Conservation (phyloP, 805 yeast species). For the Candida ovalis region DNA sequence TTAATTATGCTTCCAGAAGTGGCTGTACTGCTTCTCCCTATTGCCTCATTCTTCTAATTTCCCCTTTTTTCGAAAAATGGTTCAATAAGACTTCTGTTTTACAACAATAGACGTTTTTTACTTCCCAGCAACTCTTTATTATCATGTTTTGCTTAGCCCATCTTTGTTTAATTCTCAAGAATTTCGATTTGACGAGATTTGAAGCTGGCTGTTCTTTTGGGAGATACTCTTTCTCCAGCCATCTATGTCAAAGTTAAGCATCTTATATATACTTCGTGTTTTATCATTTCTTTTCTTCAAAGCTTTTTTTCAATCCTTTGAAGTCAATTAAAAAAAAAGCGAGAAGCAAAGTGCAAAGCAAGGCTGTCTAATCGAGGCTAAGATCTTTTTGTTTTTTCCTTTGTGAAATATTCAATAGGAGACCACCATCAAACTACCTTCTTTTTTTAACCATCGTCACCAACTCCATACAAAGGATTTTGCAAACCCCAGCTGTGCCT, state of each 20-base stretch:
- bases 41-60: background rate
- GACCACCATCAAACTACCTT: background rate
- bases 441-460: background rate
- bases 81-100: background rate
- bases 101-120: background rate
- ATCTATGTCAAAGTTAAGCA: background rate
- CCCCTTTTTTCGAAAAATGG: background rate
- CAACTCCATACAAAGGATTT: no score
- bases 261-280: background rate
- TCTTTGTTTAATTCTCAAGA: no score
- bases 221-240: background rate
- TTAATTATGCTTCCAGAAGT: background rate
- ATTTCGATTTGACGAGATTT: background rate
- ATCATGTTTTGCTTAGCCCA: background rate
- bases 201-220: background rate
- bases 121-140: no score
- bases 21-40: background rate
- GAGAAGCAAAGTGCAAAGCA: background rate
- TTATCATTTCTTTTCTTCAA: background rate
- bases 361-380: background rate
- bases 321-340: background rate
- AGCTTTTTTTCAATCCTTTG: background rate
- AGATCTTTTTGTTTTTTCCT: background rate
- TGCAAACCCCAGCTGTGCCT: background rate
- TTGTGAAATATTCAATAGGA: background rate